Conservation (phyloP, 768 basidiomycete genomes). For the Rhodotorula diobovata region DNA sequence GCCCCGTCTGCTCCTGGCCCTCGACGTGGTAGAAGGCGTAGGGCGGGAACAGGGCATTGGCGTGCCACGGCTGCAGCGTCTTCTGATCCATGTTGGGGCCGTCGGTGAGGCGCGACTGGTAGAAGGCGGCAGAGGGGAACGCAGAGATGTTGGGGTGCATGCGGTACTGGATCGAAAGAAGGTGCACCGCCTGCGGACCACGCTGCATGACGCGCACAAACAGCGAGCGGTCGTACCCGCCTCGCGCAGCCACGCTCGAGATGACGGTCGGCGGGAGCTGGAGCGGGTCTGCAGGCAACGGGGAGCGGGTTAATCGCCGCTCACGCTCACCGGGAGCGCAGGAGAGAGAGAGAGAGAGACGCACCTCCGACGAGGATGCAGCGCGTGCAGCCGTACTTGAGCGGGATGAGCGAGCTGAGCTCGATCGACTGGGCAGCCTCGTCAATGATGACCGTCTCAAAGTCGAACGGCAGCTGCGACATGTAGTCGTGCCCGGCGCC, state of each 20-base stretch:
- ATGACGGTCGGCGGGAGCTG: slow-evolving; percentile 93
- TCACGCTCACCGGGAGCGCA: background rate
- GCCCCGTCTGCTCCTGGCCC: slow-evolving; percentile 61
- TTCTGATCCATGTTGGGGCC: slow-evolving; percentile 82
- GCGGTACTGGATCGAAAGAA: slow-evolving; percentile 98
- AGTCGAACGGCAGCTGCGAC: slow-evolving; percentile 63
- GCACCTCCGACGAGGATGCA: slow-evolving; percentile 90
- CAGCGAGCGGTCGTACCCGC: slow-evolving; percentile 73
- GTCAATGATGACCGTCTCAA: slow-evolving; percentile 94
- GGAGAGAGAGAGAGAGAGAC: slow-evolving; percentile 3
- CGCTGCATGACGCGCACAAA: slow-evolving; percentile 80
- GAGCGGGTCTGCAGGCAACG: slow-evolving; percentile 47
- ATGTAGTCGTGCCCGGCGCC: slow-evolving; percentile 87
- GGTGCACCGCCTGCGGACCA: slow-evolving; percentile 74
- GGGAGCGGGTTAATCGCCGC: background rate
- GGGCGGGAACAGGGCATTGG: slow-evolving; percentile 51
- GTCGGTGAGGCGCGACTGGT: slow-evolving; percentile 69
- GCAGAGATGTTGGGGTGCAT: slow-evolving; percentile 96
- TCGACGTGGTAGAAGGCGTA: slow-evolving; percentile 86
- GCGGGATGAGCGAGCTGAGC: slow-evolving; percentile 85
- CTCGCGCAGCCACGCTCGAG: slow-evolving; percentile 59
- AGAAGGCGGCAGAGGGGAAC: slow-evolving; percentile 84
- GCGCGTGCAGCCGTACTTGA: slow-evolving; percentile 74
- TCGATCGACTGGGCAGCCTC: slow-evolving; percentile 98
- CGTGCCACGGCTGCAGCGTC: slow-evolving; percentile 82